phyloP scores from a whole-genome alignment of 306 rosid species.

The Gastrolobium bilobum region DNA sequence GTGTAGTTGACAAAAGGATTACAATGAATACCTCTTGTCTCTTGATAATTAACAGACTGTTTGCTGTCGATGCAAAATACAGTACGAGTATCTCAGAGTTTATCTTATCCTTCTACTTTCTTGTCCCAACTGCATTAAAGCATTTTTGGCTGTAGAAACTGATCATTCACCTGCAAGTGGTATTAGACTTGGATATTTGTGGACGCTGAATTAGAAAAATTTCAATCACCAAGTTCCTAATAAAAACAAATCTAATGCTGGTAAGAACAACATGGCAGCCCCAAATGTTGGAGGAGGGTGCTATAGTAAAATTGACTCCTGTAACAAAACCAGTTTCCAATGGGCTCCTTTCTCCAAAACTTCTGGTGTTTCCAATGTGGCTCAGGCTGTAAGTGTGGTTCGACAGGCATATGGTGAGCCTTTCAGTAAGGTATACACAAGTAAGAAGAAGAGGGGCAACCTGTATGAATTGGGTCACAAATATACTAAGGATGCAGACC shows the following conservation, averaged over 20 bases:
- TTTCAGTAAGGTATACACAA: too few relatives aligned
- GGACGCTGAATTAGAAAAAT: slow-evolving; percentile 58
- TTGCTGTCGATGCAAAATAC: slow-evolving; percentile 82
- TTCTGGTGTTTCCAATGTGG: slow-evolving; percentile 61
- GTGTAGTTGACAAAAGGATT: too few relatives aligned
- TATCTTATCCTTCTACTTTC: slow-evolving; percentile 77
- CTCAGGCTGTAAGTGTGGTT: slow-evolving; percentile 79
- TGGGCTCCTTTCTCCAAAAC: slow-evolving; percentile 73
- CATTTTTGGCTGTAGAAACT: slow-evolving; percentile 74
- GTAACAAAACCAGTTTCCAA: slow-evolving; percentile 56
- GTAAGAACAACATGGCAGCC: slow-evolving; percentile 47
- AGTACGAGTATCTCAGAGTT: slow-evolving; percentile 77
- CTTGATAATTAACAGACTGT: too few relatives aligned
- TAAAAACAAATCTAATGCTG: slow-evolving; percentile 48
- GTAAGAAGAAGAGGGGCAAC: too few relatives aligned
- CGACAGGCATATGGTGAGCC: slow-evolving; percentile 79
- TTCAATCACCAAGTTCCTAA: slow-evolving; percentile 48
- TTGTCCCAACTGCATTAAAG: slow-evolving; percentile 80
- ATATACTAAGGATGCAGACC: too few relatives aligned
- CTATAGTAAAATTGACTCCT: slow-evolving; percentile 43
- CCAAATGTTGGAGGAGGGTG: slow-evolving; percentile 54
- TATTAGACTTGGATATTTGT: slow-evolving; percentile 55
- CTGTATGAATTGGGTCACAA: too few relatives aligned
- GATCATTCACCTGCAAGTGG: slow-evolving; percentile 65
- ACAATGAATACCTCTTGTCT: too few relatives aligned